A percentile compares a stretch with the other conserved stretches of the same genome.
Conservation (phyloP, 805 yeast species). For the Metschnikowia santaceciliae region DNA sequence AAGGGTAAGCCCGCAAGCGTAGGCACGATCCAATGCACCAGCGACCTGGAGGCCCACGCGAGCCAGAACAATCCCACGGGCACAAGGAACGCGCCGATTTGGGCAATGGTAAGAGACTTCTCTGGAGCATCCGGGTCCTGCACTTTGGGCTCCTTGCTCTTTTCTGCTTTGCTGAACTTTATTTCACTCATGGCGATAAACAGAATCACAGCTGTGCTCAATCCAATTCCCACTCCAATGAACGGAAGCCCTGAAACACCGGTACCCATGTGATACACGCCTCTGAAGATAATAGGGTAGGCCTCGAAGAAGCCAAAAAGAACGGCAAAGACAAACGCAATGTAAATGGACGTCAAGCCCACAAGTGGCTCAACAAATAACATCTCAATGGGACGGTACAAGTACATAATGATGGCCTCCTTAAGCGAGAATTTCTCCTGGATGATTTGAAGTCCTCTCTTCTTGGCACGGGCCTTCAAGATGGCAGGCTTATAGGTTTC, state of each 20-base stretch:
- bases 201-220: conserved; percentile 50
- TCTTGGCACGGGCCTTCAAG: conserved; percentile 26
- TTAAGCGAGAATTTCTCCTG: conserved; percentile 34
- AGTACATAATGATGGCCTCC: conserved; percentile 45
- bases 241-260: conserved; percentile 70
- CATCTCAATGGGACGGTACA: conserved; percentile 66
- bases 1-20: conserved; percentile 72
- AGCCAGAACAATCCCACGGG: conserved; percentile 76
- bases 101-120: conserved; percentile 53
- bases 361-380: conserved; percentile 73
- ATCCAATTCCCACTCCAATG: conserved; percentile 68
- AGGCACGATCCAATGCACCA: conserved; percentile 76
- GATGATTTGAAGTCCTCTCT: conserved; percentile 51
- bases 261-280: conserved; percentile 52
- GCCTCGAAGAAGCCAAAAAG: conserved; percentile 79
- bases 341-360: conserved; percentile 59
- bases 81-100: conserved; percentile 62
- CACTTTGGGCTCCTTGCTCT: conserved; percentile 44
- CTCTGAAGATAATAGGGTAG: conserved; percentile 68
- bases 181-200: conserved; percentile 49
- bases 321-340: conserved; percentile 74
- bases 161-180: conserved; percentile 22
- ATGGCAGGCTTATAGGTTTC: conserved; percentile 19
- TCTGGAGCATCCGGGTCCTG: conserved; percentile 68
- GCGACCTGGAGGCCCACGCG: conserved; percentile 65